These are phyloP conservation scores for Iris macrosiphon DNA, from an alignment of 106 monocot species.

Conservation along the genomic window DNA sequence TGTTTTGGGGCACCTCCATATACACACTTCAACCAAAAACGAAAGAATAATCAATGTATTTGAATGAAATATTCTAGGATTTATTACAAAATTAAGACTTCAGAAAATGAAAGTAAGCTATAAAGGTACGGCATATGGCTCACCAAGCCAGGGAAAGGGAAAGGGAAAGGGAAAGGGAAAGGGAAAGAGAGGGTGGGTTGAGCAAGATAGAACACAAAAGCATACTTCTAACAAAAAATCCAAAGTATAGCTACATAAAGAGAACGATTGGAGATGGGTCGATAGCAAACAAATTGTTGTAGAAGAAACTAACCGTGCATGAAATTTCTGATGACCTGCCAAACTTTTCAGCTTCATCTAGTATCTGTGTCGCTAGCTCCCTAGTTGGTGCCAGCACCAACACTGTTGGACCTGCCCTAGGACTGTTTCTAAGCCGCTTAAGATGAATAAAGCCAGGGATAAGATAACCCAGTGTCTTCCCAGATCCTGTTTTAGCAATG, in stretches of 20 bases:
- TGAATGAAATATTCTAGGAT: neutral
- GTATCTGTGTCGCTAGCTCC: conserved; percentile 94
- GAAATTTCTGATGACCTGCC: conserved; percentile 77
- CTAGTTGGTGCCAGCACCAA: conserved; percentile 89
- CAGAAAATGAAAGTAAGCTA: too few relatives aligned
- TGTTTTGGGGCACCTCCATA: conserved; percentile 98
- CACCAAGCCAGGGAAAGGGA: too few relatives aligned
- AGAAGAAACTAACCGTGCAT: conserved; percentile 65
- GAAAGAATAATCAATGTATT: neutral
- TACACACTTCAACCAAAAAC: conserved; percentile 49
- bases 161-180: too few relatives aligned
- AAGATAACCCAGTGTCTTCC: conserved; percentile 92
- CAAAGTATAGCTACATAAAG: too few relatives aligned
- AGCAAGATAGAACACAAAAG: too few relatives aligned
- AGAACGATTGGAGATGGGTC: too few relatives aligned
- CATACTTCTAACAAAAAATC: too few relatives aligned
- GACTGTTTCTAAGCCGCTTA: conserved; percentile 51
- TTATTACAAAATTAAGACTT: neutral
- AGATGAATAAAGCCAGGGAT: conserved; percentile 81
- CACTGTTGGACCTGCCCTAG: conserved; percentile 74
- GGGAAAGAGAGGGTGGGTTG: too few relatives aligned
- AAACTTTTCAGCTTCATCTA: conserved; percentile 76
- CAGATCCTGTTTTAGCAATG: conserved; percentile 95
- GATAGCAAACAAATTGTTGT: neutral
- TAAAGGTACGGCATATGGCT: too few relatives aligned